These are phyloP conservation scores for Aureobasidium sp. DNA, from an alignment of 2,329 filamentous ascomycete genomes.

Conservation along the genomic window DNA sequence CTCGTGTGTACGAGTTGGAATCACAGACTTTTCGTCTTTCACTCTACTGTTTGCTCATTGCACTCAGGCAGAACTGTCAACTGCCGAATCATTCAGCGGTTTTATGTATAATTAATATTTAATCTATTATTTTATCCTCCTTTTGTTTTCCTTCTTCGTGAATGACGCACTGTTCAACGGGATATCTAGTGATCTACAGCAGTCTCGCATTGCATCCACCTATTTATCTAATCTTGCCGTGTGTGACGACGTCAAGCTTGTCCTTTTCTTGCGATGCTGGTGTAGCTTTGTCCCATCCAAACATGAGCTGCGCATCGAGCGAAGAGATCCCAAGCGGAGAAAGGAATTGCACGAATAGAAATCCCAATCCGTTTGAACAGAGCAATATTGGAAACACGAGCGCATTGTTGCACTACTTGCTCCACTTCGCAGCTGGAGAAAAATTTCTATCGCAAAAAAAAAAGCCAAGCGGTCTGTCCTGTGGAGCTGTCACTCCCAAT, in stretches of 20 bases:
- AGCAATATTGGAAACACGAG: background rate
- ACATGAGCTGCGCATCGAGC: background rate
- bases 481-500: background rate
- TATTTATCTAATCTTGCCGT: background rate
- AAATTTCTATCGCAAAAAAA: background rate
- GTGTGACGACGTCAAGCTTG: background rate
- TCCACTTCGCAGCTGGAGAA: background rate
- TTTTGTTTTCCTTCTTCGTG: background rate
- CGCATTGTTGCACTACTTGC: background rate
- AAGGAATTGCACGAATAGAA: background rate
- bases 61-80: background rate
- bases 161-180: slow-evolving; percentile 5
- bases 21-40: background rate
- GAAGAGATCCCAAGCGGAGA: background rate
- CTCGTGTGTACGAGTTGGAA: background rate
- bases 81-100: background rate
- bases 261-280: background rate
- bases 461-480: background rate
- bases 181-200: background rate
- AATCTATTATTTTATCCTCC: background rate
- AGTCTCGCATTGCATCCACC: background rate
- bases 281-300: background rate
- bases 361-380: background rate
- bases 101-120: background rate
- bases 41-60: background rate